Evolutionary conservation across 192 early-diverging fungal genomes (phyloP).

Genomic region (Backusella circina): DNA sequence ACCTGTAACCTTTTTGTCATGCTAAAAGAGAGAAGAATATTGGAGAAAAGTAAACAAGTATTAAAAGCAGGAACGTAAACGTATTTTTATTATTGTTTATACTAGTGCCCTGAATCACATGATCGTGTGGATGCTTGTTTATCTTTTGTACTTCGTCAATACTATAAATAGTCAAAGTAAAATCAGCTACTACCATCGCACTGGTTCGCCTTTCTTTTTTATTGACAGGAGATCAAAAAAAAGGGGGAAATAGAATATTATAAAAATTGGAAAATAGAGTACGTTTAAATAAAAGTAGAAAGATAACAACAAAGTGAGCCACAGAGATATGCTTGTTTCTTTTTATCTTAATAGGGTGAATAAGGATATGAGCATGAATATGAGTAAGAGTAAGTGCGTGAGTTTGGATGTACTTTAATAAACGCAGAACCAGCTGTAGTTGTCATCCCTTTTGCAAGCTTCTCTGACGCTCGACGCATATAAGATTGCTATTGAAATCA

Average conservation of each 20-base stretch:
- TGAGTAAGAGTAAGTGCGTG: not conserved
- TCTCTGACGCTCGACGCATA: not conserved
- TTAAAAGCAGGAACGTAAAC: not conserved
- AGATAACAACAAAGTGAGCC: not conserved
- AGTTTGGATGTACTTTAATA: not conserved
- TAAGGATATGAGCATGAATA: not conserved
- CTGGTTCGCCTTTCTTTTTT: not conserved
- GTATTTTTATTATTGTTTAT: not conserved
- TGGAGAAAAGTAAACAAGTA: not conserved
- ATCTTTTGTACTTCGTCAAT: not conserved
- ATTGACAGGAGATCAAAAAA: not conserved
- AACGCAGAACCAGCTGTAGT: not conserved
- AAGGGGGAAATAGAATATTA: not conserved
- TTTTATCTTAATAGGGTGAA: not conserved
- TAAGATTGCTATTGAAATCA: not conserved
- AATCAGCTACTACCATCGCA: not conserved
- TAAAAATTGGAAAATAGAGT: not conserved
- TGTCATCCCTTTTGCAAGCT: not conserved
- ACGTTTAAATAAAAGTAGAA: not conserved
- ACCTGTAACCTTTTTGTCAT: slow-evolving; percentile 1
- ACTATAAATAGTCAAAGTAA: not conserved
- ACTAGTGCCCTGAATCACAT: not conserved
- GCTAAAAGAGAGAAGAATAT: not conserved
- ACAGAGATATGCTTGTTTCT: not conserved
- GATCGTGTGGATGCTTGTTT: slow-evolving; percentile 5